Conservation (phyloP, 257 asterid genomes). For the Pogostemon cablin region DNA sequence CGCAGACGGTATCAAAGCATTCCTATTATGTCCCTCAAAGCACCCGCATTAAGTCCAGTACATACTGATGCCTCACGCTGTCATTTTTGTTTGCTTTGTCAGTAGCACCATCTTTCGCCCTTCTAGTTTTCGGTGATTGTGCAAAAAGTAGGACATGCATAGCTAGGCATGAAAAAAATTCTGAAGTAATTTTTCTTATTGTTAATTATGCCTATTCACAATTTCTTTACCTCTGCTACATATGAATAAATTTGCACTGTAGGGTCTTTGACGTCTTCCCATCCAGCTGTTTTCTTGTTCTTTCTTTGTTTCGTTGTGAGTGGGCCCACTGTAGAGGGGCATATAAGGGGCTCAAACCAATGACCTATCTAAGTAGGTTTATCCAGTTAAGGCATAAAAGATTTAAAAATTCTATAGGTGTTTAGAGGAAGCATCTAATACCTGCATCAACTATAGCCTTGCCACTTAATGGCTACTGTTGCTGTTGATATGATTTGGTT, state of each 20-base stretch:
- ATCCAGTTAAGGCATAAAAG: conserved; percentile 11
- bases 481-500: not conserved
- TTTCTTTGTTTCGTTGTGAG: not conserved
- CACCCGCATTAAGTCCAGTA: not conserved
- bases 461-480: not conserved
- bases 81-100: not conserved
- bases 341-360: not conserved
- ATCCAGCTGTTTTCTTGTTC: conserved; percentile 22
- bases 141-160: not conserved
- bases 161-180: not conserved
- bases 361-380: not conserved
- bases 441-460: conserved; percentile 1
- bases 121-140: not conserved
- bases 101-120: conserved; percentile 5
- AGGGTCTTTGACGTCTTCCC: not conserved
- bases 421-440: not conserved
- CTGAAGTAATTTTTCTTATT: not conserved
- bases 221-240: not conserved
- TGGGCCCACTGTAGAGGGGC: conserved; percentile 4
- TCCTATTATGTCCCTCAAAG: not conserved
- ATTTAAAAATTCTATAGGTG: conserved; percentile 2
- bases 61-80: not conserved
- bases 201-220: not conserved
- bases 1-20: not conserved
- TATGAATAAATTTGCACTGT: not conserved